Evolutionary conservation across 306 rosid species (phyloP).

Genomic region (Pterocarpus macrocarpus): DNA sequence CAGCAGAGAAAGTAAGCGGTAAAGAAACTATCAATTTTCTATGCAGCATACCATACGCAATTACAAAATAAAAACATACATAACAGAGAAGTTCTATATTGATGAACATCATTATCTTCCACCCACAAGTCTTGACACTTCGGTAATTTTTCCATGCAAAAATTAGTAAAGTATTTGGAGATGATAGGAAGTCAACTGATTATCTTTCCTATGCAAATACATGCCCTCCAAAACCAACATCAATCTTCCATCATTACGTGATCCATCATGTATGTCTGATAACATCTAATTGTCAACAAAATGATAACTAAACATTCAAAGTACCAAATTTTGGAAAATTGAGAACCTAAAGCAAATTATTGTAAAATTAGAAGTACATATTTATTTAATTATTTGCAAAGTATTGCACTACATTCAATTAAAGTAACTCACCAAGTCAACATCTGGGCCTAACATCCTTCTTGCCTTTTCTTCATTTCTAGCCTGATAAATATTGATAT

Average conservation of each 20-base stretch:
- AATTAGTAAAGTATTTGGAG: constrained; percentile 10
- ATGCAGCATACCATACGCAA: neutral
- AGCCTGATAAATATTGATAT: constrained; percentile 62
- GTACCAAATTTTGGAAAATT: constrained; percentile 10
- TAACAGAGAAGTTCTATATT: constrained; percentile 7
- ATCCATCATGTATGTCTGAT: neutral
- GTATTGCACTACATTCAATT: constrained; percentile 21
- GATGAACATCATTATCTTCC: constrained; percentile 37
- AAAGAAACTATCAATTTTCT: constrained; percentile 24
- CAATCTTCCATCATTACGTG: neutral
- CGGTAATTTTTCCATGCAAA: neutral
- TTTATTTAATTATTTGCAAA: constrained; percentile 18
- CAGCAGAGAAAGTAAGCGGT: constrained; percentile 15
- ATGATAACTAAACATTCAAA: constrained; percentile 13
- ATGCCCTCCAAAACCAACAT: constrained; percentile 18
- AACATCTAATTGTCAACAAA: constrained; percentile 27
- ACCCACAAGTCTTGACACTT: constrained; percentile 25
- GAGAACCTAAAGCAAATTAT: constrained; percentile 12
- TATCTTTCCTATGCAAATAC: constrained; percentile 17
- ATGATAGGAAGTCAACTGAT: constrained; percentile 26
- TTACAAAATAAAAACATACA: constrained; percentile 12
- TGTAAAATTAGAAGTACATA: constrained; percentile 3
- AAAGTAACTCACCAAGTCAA: constrained; percentile 82
- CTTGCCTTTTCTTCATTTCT: constrained; percentile 94
- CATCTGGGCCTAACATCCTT: constrained; percentile 81